A percentile compares a stretch with the other conserved stretches of the same genome.
Conservation (phyloP, 805 yeast genomes). For the Babjeviella inositovora region DNA sequence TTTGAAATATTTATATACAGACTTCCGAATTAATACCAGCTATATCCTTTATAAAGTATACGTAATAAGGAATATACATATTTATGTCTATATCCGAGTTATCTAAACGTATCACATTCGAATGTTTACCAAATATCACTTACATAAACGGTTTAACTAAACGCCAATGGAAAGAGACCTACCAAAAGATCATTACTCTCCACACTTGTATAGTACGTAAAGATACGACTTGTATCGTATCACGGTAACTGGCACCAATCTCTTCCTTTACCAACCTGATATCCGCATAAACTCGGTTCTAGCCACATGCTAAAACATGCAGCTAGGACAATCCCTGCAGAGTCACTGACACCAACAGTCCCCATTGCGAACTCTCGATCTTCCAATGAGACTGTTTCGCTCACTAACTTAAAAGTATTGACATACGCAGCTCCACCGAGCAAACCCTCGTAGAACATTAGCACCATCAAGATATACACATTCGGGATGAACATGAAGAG, state of each 20-base stretch:
- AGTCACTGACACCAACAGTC: conserved; percentile 70
- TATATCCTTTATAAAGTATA: too few species aligned
- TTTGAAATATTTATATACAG: too few species aligned
- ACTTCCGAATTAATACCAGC: too few species aligned
- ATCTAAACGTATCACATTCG: too few species aligned
- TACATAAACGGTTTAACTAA: too few species aligned
- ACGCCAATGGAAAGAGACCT: too few species aligned
- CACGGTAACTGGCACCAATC: conserved; percentile 44
- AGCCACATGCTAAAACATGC: conserved; percentile 61
- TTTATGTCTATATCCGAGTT: too few species aligned
- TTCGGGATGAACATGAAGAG: conserved; percentile 35
- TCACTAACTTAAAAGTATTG: conserved; percentile 69
- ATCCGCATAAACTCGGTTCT: conserved; percentile 57
- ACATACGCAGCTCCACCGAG: conserved; percentile 87
- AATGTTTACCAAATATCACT: too few species aligned
- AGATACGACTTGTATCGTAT: too few species aligned
- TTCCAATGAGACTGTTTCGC: conserved; percentile 31
- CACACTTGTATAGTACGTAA: too few species aligned
- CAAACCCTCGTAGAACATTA: conserved; percentile 77
- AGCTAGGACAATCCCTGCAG: conserved; percentile 72
- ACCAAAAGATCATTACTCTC: too few species aligned
- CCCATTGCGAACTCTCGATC: conserved; percentile 74
- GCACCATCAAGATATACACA: conserved; percentile 42
- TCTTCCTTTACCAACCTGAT: conserved; percentile 58
- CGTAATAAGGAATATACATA: too few species aligned